phyloP scores from a whole-genome alignment of 768 basidiomycete species.

The Leccinum truebloodii region DNA sequence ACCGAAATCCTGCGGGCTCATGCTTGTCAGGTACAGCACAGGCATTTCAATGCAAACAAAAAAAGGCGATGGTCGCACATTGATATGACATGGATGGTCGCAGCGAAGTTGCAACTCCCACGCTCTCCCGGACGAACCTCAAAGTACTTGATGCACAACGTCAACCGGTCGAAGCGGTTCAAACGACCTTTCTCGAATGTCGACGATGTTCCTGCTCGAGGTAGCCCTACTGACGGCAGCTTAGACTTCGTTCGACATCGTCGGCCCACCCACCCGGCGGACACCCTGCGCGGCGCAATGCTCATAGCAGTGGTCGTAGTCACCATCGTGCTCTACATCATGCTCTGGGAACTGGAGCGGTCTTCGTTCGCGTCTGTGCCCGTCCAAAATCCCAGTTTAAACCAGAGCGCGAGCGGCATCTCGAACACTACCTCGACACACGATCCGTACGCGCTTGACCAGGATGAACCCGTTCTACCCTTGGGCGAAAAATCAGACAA shows the following conservation, averaged over 20 bases:
- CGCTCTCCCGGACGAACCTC: no score
- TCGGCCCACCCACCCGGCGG: not conserved
- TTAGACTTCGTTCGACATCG: constrained; percentile 3
- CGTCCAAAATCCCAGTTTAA: not conserved
- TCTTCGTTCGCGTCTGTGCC: constrained; percentile 8
- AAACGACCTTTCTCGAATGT: no score
- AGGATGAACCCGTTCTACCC: not conserved
- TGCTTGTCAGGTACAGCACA: no score
- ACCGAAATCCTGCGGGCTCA: no score
- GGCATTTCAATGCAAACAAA: no score
- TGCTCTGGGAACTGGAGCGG: constrained; percentile 22
- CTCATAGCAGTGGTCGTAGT: constrained; percentile 21
- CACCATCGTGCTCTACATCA: constrained; percentile 25
- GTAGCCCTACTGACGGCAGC: no score
- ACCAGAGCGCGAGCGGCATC: not conserved
- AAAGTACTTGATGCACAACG: no score
- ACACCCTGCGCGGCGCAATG: constrained; percentile 15
- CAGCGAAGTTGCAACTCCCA: no score
- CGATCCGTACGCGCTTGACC: no score
- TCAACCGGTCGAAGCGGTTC: no score
- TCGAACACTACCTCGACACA: not conserved
- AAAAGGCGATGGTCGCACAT: no score
- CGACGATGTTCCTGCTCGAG: not conserved
- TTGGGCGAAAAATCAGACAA: not conserved
- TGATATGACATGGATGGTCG: no score